Evolutionary conservation across 495 filamentous ascomycete species (phyloP).

Genomic region (Podospora conica): DNA sequence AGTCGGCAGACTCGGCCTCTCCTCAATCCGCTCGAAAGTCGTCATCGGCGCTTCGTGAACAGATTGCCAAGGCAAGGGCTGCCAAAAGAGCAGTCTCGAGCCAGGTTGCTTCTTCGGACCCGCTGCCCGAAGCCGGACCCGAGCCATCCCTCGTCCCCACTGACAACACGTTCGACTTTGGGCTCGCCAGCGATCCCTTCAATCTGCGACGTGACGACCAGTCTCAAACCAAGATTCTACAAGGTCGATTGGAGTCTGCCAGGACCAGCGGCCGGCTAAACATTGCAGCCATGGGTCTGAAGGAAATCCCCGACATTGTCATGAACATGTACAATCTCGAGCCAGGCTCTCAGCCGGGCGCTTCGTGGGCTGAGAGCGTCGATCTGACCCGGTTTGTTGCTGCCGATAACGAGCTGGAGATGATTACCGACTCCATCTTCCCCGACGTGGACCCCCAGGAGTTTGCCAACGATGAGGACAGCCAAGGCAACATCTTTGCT

Average conservation of each 20-base stretch:
- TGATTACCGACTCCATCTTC: conserved; percentile 65
- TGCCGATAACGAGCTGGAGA: conserved; percentile 84
- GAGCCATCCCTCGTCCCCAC: conserved; percentile 40
- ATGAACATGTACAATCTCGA: conserved; percentile 84
- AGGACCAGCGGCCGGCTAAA: conserved; percentile 79
- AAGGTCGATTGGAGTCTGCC: conserved; percentile 68
- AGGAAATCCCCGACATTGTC: conserved; percentile 74
- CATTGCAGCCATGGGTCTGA: conserved; percentile 77
- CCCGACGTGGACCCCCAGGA: conserved; percentile 60
- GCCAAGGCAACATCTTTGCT: conserved; percentile 69
- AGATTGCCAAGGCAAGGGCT: conserved; percentile 90
- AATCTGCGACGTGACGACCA: conserved; percentile 56
- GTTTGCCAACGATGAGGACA: conserved; percentile 54
- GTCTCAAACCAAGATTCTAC: conserved; percentile 56
- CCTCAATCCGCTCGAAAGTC: conserved; percentile 52
- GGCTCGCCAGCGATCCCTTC: conserved; percentile 55
- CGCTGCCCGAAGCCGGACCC: conserved; percentile 26
- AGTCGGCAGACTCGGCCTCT: conserved; percentile 31
- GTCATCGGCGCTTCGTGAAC: conserved; percentile 76
- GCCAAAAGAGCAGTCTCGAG: conserved; percentile 57
- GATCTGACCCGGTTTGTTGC: conserved; percentile 84
- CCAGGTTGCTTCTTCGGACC: conserved; percentile 31
- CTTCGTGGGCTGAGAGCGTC: conserved; percentile 87
- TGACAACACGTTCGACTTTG: conserved; percentile 51
- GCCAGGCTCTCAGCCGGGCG: conserved; percentile 42